Percentiles rank a stretch among this genome's conserved stretches.
These are phyloP conservation scores for Fusarium pseudoanthophilum DNA, from an alignment of 2,329 filamentous ascomycete genomes.

Conservation along the genomic window DNA sequence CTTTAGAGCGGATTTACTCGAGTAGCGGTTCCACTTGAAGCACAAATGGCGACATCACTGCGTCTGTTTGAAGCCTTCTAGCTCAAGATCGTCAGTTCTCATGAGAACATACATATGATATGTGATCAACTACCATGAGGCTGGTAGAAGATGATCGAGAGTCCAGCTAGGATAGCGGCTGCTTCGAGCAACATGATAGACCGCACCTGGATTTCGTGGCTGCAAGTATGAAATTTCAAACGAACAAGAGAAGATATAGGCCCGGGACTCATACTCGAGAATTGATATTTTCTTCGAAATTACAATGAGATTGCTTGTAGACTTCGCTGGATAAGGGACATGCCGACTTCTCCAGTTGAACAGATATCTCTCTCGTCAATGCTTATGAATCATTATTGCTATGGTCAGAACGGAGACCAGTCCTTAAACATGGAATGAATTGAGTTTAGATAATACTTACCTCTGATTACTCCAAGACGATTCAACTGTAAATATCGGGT, in stretches of 20 bases:
- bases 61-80: neutral
- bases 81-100: neutral
- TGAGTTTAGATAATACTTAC: fast-evolving
- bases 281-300: neutral
- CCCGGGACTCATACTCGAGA: no score
- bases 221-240: neutral
- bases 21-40: neutral
- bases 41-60: neutral
- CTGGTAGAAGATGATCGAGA: neutral
- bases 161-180: neutral
- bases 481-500: neutral
- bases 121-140: no score
- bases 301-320: no score
- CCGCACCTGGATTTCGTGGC: neutral
- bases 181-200: neutral
- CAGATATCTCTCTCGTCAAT: no score
- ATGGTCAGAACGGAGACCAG: no score
- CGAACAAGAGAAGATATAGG: neutral
- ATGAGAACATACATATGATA: neutral
- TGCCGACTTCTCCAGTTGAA: no score
- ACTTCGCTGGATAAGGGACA: no score
- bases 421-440: neutral
- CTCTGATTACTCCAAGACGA: fast-evolving
- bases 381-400: no score
- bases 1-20: conserved; percentile 3